Base-by-base conservation (phyloP, 2,329 filamentous ascomycete species). In the Ophiobolus disseminans region DNA sequence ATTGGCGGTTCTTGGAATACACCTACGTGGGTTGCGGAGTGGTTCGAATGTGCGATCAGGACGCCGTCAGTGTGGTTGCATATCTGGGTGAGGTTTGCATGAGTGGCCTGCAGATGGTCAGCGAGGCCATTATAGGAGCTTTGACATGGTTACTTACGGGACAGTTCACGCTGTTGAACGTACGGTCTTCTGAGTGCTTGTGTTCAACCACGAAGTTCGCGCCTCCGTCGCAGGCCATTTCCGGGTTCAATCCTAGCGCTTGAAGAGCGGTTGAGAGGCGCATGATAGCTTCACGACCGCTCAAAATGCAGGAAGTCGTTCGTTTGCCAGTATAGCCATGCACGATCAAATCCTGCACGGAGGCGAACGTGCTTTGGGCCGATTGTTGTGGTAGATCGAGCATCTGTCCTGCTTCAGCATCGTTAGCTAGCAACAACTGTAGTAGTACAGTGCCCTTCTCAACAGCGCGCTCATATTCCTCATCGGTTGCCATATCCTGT, bases 11-110 rank as follows among this genome's bases (percentile, higher is more conserved):
- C n/a, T 4, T 32, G 10, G n/a, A 11, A 35, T 3, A 3, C 41
- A 21, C 22, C 17, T 30, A 35, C 2, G 19, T 7, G 17, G 4
- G n/a, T 2, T 19, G 40, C 32, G 1, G n/a, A 34, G 10, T 19
- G 3, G 25, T 48, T 45, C 8, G 23, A 19, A 19, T 25, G 13
- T 2, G 42, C 50, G 21, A 53, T 49, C 13, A 53, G n/a, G 9
- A 49, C 34, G 16, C 45, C 45, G 11, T 49, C 36, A 11, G 11
- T 26, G 5, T 11, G 14, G 14, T 40, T 47, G 36, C 14, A 49
- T 11, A 46, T 20, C 13, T 49, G 45, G 5, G 8, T 28, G 34
- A 46, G 41, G 14, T 37, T 21, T 7, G 41, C 45, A 6, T 17
- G 2, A 1, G 45, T 49, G 2, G 17, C n/a, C 49, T 52, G 23